Conservation (phyloP, 768 basidiomycete species). For the Agrocybe pediades region DNA sequence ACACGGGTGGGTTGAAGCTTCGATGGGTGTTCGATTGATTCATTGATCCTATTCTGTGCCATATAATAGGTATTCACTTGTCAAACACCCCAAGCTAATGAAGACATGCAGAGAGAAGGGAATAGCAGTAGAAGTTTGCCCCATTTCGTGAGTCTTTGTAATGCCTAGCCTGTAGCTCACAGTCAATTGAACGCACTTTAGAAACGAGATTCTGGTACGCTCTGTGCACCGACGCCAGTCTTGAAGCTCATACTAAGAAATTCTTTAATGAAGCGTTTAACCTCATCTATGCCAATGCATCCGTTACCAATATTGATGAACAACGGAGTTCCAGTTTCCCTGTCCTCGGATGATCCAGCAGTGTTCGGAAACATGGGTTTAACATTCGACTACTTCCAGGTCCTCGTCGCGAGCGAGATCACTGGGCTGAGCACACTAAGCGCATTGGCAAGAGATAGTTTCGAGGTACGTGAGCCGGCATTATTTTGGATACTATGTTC, state of each 20-base stretch:
- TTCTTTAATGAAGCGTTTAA: conserved; percentile 52
- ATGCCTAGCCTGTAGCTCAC: not conserved
- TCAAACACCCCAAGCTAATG: conserved; percentile 76
- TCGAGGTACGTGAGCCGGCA: conserved; percentile 48
- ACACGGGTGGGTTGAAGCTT: conserved; percentile 57
- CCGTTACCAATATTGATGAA: conserved; percentile 73
- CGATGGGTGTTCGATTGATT: not conserved
- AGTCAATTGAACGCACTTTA: conserved; percentile 26
- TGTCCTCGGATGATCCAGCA: conserved; percentile 77
- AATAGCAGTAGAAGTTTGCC: conserved; percentile 76
- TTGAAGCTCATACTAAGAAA: not conserved
- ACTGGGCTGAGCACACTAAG: conserved; percentile 65
- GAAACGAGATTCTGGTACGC: conserved; percentile 73
- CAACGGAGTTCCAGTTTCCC: conserved; percentile 69
- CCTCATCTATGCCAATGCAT: conserved; percentile 81
- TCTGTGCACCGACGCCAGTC: not conserved
- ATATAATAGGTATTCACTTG: conserved; percentile 76
- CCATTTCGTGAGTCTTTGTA: conserved; percentile 67
- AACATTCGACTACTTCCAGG: conserved; percentile 80
- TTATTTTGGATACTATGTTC: not conserved
- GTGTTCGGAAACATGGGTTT: conserved; percentile 80
- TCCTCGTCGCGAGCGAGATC: conserved; percentile 69
- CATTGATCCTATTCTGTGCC: not conserved
- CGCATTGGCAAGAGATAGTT: conserved; percentile 65
- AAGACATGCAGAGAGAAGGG: conserved; percentile 61